Conservation (phyloP, 176 grass and related monocot genomes). For the Avena sativa region DNA sequence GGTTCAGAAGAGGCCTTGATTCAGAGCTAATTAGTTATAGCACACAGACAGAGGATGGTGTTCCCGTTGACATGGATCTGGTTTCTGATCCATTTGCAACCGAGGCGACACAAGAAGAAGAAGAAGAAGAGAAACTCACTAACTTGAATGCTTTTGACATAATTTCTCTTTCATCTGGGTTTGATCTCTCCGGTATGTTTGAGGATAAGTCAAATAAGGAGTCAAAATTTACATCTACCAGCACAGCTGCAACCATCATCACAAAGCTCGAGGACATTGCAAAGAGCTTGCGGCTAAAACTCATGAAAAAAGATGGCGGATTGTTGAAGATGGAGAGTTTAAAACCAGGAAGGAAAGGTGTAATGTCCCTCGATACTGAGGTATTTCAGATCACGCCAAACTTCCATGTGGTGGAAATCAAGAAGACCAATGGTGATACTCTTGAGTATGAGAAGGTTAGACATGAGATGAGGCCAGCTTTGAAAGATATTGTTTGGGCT, state of each 20-base stretch:
- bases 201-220: slow-evolving; percentile 53
- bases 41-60: slow-evolving; percentile 17
- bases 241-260: slow-evolving; percentile 56
- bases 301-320: slow-evolving; percentile 68
- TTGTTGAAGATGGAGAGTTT: slow-evolving; percentile 70
- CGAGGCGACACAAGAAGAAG: slow-evolving; percentile 33
- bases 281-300: slow-evolving; percentile 60
- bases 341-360: slow-evolving; percentile 67
- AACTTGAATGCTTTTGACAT: slow-evolving; percentile 95
- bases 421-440: slow-evolving; percentile 72
- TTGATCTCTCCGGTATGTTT: slow-evolving; percentile 92
- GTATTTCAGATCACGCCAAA: slow-evolving; percentile 76
- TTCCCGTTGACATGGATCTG: slow-evolving; percentile 34
- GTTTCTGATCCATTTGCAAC: slow-evolving; percentile 1
- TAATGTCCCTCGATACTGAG: slow-evolving; percentile 66
- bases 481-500: slow-evolving; percentile 93
- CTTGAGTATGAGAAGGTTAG: slow-evolving; percentile 76
- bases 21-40: slow-evolving; percentile 16
- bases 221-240: slow-evolving; percentile 73
- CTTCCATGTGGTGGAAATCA: slow-evolving; percentile 91
- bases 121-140: slow-evolving; percentile 40
- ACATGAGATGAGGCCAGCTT: slow-evolving; percentile 66
- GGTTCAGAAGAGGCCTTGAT: slow-evolving; percentile 69
- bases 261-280: slow-evolving; percentile 75
- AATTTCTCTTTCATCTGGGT: slow-evolving; percentile 87